phyloP scores from a whole-genome alignment of 805 yeast genomes.

The Saturnispora kantuleensis region DNA sequence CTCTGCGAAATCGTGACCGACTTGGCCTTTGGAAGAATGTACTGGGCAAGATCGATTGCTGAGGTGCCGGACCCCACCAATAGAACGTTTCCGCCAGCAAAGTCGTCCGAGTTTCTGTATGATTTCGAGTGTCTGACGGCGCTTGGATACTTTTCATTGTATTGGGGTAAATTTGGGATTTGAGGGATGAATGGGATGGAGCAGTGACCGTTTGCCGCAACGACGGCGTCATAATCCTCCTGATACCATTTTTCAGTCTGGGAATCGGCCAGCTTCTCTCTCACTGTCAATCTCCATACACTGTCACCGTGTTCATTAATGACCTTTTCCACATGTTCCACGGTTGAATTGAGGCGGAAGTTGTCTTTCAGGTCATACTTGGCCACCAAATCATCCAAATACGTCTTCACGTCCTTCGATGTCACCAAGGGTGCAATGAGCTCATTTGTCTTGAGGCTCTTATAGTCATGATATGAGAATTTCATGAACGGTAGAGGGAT shows the following conservation, averaged over 20 bases:
- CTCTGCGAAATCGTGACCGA: conserved; percentile 12
- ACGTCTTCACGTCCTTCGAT: conserved; percentile 15
- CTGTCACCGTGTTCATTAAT: conserved; percentile 27
- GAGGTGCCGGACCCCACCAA: conserved; percentile 36
- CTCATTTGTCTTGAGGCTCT: conserved; percentile 6
- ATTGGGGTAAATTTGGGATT: conserved; percentile 19
- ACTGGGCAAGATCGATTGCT: conserved; percentile 35
- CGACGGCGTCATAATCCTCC: conserved; percentile 49
- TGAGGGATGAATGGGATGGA: conserved; percentile 51
- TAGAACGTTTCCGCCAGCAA: conserved; percentile 30
- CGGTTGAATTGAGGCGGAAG: conserved; percentile 32
- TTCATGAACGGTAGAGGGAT: conserved; percentile 32
- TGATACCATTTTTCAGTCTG: conserved; percentile 30
- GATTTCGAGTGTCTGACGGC: conserved; percentile 46
- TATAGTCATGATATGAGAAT: conserved; percentile 26
- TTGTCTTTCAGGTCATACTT: conserved; percentile 23
- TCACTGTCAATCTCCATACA: conserved; percentile 11
- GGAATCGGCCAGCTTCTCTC: conserved; percentile 9
- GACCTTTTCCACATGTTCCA: conserved; percentile 28
- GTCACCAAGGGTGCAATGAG: conserved; percentile 10
- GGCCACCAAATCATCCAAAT: conserved; percentile 10
- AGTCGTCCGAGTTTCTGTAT: conserved; percentile 37
- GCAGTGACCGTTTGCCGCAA: conserved; percentile 50
- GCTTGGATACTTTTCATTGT: conserved; percentile 30
- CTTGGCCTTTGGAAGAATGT: conserved; percentile 18